Conservation (phyloP, 768 basidiomycete genomes). For the Hericium coralloides region DNA sequence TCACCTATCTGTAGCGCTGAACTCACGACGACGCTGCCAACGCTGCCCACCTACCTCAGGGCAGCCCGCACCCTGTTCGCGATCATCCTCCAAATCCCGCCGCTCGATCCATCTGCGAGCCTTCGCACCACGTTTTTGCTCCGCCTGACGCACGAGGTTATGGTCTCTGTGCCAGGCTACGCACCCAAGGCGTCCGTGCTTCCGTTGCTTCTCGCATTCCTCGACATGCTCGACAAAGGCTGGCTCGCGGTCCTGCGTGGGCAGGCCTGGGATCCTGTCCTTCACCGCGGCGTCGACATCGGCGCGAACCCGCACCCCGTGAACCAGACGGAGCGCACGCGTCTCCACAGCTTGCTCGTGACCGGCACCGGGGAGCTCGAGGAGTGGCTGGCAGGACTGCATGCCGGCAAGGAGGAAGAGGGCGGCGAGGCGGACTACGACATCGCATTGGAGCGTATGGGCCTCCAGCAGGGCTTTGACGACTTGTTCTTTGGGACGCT, state of each 20-base stretch:
- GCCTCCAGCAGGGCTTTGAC: conserved; percentile 54
- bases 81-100: conserved; percentile 66
- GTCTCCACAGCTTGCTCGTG: conserved; percentile 60
- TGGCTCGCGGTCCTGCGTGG: conserved; percentile 60
- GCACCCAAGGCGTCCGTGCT: conserved; percentile 34
- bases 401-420: conserved; percentile 16
- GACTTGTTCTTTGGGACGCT: conserved; percentile 55
- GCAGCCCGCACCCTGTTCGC: conserved; percentile 47
- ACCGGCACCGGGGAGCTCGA: conserved; percentile 52
- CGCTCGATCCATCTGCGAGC: conserved; percentile 58
- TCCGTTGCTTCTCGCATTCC: conserved; percentile 49
- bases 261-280: conserved; percentile 57
- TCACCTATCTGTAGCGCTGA: conserved; percentile 29
- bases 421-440: conserved; percentile 20
- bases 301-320: conserved; percentile 28
- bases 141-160: conserved; percentile 58
- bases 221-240: conserved; percentile 66
- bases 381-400: conserved; percentile 48
- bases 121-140: conserved; percentile 63
- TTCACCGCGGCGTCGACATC: conserved; percentile 28
- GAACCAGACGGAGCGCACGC: conserved; percentile 63
- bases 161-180: conserved; percentile 57
- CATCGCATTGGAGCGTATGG: conserved; percentile 37
- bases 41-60: conserved; percentile 50
- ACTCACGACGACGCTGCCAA: conserved; percentile 40